Evolutionary conservation across 2,329 filamentous ascomycete genomes (phyloP).

Genomic region (Emergomyces africanus): DNA sequence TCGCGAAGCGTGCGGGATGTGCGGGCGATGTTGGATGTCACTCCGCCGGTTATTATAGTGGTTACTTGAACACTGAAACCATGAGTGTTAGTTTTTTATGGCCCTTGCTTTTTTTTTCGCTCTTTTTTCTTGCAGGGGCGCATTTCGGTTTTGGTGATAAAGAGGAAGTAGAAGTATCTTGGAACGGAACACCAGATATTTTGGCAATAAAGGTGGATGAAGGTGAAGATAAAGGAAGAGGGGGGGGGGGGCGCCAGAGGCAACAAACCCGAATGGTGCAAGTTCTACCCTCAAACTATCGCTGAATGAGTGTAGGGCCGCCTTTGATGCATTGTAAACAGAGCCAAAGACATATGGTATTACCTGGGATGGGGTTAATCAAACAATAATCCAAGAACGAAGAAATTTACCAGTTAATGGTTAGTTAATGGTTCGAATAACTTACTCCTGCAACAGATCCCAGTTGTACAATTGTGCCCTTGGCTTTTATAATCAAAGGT

Average conservation of each 20-base stretch:
- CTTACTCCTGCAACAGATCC: constrained; percentile 31
- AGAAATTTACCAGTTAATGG: neutral
- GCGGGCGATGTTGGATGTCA: constrained; percentile 47
- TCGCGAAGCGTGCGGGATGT: constrained; percentile 34
- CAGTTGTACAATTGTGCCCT: constrained; percentile 34
- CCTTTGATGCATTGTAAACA: constrained; percentile 47
- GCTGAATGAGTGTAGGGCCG: constrained; percentile 45
- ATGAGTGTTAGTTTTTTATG: neutral
- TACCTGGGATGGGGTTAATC: constrained; percentile 15
- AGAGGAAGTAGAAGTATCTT: constrained; percentile 2
- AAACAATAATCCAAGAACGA: neutral
- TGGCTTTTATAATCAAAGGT: constrained; percentile 37
- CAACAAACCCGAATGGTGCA: constrained; percentile 33
- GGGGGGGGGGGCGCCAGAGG: no score
- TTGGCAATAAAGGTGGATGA: neutral
- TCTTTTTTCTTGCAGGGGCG: neutral
- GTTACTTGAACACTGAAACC: constrained; percentile 35
- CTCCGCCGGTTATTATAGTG: constrained; percentile 47
- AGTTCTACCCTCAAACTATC: constrained; percentile 47
- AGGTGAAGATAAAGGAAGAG: no score
- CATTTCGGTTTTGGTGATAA: neutral
- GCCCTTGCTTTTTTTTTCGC: neutral
- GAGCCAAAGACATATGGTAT: constrained; percentile 34
- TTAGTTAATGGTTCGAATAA: neutral
- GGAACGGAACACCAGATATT: neutral